Evolutionary conservation across 345 rosid species (phyloP), one percentile per base, ranked within the genome.

Genomic region (Luvunga scandens): DNA sequence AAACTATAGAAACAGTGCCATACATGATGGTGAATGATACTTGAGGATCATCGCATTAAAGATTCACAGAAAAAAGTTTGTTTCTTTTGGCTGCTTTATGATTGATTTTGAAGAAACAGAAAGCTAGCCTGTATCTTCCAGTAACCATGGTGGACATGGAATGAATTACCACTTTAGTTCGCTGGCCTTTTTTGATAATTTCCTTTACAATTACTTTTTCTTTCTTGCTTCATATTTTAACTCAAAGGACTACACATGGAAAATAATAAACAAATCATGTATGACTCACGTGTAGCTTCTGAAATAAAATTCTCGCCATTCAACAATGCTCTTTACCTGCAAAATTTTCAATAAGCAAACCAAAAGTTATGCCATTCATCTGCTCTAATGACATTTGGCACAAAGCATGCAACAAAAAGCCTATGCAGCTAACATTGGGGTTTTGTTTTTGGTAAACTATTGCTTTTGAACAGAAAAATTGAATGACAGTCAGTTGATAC

Each of bases 241-340:
- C 45, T 13, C 16, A 27, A 42, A 48, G 55, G 39, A 71, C n/a
- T 50, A 38, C n/a, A 39, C 30, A 30, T 60, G 66, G 18, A 27
- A 73, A 42, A 61, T 64, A 9, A 27, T 25, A 39, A 30, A 25
- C 7, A 25, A 59, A 77, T 50, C 33, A 36, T 30, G 60, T 62
- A 66, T 16, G 67, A 90, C 97, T 92, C 82, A 92, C 98, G 25
- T 91, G 86, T 95, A 95, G 78, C 90, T 89, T 87, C 85, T 87
- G 77, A 86, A 77, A 87, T 93, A 95, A 91, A 95, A 95, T 57
- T 88, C 94, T 69, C 94, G 88, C 99, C 99, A 95, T 61, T 90
- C 96, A 27, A 95, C 94, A 57, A 95, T 78, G 86, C 98, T 91
- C 86, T 91, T 92, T 85, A 95, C 96, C 99, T 93, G 77, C 72